Percentiles rank a stretch among this genome's conserved stretches.
These are phyloP conservation scores for Fusarium verticillioides DNA, from an alignment of 2,329 filamentous ascomycete genomes.

Conservation along the genomic window DNA sequence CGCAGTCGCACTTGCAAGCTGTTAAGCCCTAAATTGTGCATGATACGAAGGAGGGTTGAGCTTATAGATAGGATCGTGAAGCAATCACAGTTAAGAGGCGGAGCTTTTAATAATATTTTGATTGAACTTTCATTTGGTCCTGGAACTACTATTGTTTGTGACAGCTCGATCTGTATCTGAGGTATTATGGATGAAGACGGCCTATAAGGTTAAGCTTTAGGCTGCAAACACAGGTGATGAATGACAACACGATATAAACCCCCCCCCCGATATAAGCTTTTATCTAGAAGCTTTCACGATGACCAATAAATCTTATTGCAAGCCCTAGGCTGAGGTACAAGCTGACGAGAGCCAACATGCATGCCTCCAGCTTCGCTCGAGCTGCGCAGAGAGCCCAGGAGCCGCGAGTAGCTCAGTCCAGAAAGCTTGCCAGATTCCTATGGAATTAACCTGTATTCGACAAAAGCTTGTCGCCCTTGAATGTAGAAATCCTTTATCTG, in stretches of 20 bases:
- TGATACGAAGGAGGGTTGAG: too few species aligned
- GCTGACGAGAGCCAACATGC: background rate
- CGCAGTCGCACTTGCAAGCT: conserved; percentile 50
- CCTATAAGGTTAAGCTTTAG: too few species aligned
- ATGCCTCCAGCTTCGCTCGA: background rate
- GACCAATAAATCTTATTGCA: too few species aligned
- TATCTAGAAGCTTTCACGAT: too few species aligned
- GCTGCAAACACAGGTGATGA: too few species aligned
- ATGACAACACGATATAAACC: too few species aligned
- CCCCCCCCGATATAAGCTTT: too few species aligned
- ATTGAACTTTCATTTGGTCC: background rate
- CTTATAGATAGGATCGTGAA: background rate
- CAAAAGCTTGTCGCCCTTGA: background rate
- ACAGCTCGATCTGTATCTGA: background rate
- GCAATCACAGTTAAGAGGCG: background rate
- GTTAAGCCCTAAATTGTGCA: background rate
- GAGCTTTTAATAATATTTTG: background rate
- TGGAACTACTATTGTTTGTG: background rate
- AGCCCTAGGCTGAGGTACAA: background rate
- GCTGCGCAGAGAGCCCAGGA: too few species aligned
- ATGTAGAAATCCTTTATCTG: background rate
- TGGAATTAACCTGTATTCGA: background rate
- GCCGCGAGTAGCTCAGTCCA: too few species aligned
- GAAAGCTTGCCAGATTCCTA: too few species aligned
- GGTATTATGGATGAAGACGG: background rate